Conservation (phyloP, 805 yeast genomes). For the Priceomyces melissophilus region DNA sequence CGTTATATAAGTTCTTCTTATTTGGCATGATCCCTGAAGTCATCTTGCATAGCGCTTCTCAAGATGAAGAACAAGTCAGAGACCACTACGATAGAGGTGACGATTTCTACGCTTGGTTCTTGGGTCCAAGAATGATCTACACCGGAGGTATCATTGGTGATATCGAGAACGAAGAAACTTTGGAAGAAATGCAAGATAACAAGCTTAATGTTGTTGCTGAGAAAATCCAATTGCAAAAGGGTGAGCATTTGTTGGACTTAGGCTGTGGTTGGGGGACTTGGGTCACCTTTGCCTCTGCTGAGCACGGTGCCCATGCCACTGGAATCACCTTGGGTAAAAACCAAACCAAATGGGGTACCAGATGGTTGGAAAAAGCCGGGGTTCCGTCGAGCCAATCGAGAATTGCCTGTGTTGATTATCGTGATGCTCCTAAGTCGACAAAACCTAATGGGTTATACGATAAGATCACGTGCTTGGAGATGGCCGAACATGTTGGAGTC, state of each 20-base stretch:
- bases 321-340: slow-evolving; percentile 88
- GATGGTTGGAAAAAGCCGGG: slow-evolving; percentile 64
- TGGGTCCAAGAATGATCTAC: slow-evolving; percentile 93
- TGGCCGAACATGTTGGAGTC: slow-evolving; percentile 96
- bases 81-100: slow-evolving; percentile 96
- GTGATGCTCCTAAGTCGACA: slow-evolving; percentile 77
- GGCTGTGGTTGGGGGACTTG: slow-evolving; percentile 98
- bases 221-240: slow-evolving; percentile 69
- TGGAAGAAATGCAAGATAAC: slow-evolving; percentile 83
- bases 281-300: slow-evolving; percentile 76
- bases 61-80: slow-evolving; percentile 94
- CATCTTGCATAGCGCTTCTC: slow-evolving; percentile 85
- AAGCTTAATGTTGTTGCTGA: slow-evolving; percentile 84
- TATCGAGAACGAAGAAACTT: slow-evolving; percentile 64
- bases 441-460: slow-evolving; percentile 54
- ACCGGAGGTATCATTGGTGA: slow-evolving; percentile 83
- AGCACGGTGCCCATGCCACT: slow-evolving; percentile 81
- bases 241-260: slow-evolving; percentile 74
- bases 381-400: slow-evolving; percentile 64
- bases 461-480: slow-evolving; percentile 87
- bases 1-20: slow-evolving; percentile 75
- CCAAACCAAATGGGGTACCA: slow-evolving; percentile 88
- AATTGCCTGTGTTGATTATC: slow-evolving; percentile 81
- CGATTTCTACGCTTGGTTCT: slow-evolving; percentile 90
- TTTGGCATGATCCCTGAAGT: slow-evolving; percentile 92